Evolutionary conservation across 768 basidiomycete genomes (phyloP).

Genomic region (Lenzites betulinus): DNA sequence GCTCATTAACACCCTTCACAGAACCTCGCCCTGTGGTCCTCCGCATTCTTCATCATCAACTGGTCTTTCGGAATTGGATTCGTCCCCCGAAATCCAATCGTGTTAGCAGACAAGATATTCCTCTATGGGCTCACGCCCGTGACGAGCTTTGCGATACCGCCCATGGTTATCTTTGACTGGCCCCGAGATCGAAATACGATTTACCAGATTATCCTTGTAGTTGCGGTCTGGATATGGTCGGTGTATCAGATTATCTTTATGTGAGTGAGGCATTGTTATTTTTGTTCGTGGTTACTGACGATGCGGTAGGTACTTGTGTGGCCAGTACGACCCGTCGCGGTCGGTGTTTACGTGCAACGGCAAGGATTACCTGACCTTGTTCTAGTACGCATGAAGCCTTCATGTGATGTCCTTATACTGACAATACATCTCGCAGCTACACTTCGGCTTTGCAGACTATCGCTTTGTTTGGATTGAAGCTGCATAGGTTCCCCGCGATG

Average conservation of each 20-base stretch:
- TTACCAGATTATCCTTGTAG: slow-evolving; percentile 63
- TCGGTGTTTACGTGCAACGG: slow-evolving; percentile 43
- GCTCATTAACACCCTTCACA: slow-evolving; percentile 17
- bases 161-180: slow-evolving; percentile 72
- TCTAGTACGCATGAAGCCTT: slow-evolving; percentile 32
- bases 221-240: slow-evolving; percentile 68
- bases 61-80: slow-evolving; percentile 67
- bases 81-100: slow-evolving; percentile 42
- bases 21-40: slow-evolving; percentile 62
- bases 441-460: slow-evolving; percentile 55
- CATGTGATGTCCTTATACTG: neutral
- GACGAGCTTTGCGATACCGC: slow-evolving; percentile 60
- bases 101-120: slow-evolving; percentile 59
- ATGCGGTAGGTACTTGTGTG: slow-evolving; percentile 42
- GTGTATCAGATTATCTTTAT: slow-evolving; percentile 57
- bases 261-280: slow-evolving; percentile 26
- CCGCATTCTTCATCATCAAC: slow-evolving; percentile 64
- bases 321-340: slow-evolving; percentile 36
- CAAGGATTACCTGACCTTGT: slow-evolving; percentile 42
- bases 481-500: slow-evolving; percentile 67
- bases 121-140: slow-evolving; percentile 61
- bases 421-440: slow-evolving; percentile 36
- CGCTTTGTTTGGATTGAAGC: slow-evolving; percentile 68
- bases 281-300: neutral
- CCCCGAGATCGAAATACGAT: slow-evolving; percentile 58